phyloP scores from a whole-genome alignment of 106 monocot genomes.

The Dactylorhiza incarnata region DNA sequence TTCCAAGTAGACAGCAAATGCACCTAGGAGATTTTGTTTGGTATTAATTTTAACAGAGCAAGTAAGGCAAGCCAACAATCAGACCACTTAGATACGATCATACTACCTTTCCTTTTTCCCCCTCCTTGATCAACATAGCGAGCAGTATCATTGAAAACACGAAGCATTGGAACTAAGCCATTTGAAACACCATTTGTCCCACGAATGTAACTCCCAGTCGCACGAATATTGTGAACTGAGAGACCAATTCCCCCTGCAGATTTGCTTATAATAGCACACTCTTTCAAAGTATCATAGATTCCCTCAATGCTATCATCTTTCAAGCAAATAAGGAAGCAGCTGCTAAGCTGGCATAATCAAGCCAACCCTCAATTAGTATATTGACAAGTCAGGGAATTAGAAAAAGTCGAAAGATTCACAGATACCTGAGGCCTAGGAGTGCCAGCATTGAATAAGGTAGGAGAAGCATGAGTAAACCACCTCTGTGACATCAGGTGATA shows the following conservation, averaged over 20 bases:
- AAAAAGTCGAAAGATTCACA: background rate
- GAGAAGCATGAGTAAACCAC: constrained; percentile 96
- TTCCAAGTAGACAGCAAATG: constrained; percentile 95
- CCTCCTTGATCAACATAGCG: constrained; percentile 98
- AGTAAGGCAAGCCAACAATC: background rate
- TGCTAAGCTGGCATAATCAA: constrained; percentile 68
- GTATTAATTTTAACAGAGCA: background rate
- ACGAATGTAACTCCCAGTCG: constrained; percentile 79
- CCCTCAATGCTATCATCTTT: constrained; percentile 98
- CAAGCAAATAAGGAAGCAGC: constrained; percentile 92
- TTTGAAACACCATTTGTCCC: constrained; percentile 93
- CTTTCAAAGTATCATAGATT: constrained; percentile 89
- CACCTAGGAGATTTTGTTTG: constrained; percentile 32
- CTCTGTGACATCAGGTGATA: constrained; percentile 96
- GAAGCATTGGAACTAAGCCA: constrained; percentile 88
- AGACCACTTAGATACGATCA: background rate
- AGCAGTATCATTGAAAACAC: constrained; percentile 93
- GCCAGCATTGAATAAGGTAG: constrained; percentile 87
- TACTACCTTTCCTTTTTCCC: constrained; percentile 86
- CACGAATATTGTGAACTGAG: constrained; percentile 82
- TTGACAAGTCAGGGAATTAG: background rate
- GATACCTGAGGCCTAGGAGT: constrained; percentile 73
- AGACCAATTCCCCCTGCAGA: constrained; percentile 92
- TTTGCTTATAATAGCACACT: constrained; percentile 94
- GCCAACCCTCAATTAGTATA: background rate